phyloP scores from a whole-genome alignment of 164 flowering plant genomes.

The Liquidambar formosana region DNA sequence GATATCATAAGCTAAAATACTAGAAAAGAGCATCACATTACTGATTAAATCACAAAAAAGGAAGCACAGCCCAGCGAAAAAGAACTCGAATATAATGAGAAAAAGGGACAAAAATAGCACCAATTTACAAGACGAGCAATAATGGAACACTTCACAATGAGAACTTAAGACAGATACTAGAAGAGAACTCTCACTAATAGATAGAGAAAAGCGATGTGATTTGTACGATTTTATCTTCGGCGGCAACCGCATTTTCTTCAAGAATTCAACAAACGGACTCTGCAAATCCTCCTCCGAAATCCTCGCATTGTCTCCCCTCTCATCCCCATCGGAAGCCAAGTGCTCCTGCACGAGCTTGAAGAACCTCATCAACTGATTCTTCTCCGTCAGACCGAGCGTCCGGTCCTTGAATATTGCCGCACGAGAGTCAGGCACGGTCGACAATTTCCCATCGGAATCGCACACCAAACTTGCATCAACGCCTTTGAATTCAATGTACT shows the following conservation, averaged over 20 bases:
- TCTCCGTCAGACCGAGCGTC: slow-evolving; percentile 57
- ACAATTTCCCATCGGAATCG: slow-evolving; percentile 40
- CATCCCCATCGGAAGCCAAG: slow-evolving; percentile 17
- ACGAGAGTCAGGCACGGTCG: slow-evolving; percentile 72
- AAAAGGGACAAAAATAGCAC: background rate
- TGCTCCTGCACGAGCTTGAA: slow-evolving; percentile 81
- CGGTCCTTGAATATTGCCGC: slow-evolving; percentile 73
- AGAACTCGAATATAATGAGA: too few relatives aligned
- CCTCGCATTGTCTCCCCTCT: slow-evolving; percentile 22
- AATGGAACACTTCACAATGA: background rate
- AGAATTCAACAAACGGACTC: slow-evolving; percentile 69
- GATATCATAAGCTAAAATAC: background rate
- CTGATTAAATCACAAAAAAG: too few relatives aligned
- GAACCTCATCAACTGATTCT: slow-evolving; percentile 74
- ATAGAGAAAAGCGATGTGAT: slow-evolving; percentile 43
- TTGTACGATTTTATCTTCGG: slow-evolving; percentile 79
- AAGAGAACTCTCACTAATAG: slow-evolving; percentile 46
- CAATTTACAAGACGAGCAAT: background rate
- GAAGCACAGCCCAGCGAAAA: background rate
- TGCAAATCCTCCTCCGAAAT: slow-evolving; percentile 80
- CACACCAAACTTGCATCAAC: slow-evolving; percentile 62
- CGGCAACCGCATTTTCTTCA: slow-evolving; percentile 70
- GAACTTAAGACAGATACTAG: background rate
- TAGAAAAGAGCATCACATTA: too few relatives aligned
- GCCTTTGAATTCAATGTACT: slow-evolving; percentile 78